phyloP scores from a whole-genome alignment of 139 green algal genomes.

The Tetradesmus obliquus region DNA sequence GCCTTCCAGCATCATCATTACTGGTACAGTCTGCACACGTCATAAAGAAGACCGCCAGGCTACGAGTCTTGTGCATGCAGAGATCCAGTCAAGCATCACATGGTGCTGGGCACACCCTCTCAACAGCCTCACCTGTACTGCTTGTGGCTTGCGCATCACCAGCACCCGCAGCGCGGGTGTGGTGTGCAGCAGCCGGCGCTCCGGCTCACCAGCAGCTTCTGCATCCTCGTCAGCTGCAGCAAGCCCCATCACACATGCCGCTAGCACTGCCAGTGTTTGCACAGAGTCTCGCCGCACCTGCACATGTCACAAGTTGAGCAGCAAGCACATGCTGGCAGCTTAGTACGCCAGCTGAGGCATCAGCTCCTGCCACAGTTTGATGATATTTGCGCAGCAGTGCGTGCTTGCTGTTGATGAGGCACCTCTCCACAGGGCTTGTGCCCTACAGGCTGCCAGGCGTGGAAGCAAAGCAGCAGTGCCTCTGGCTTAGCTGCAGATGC shows the following conservation, averaged over 20 bases:
- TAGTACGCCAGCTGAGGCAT: too few relatives aligned
- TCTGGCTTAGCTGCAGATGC: neutral
- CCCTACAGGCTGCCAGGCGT: neutral
- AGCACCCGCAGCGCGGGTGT: conserved; percentile 11
- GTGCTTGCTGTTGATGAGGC: neutral
- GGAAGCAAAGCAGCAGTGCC: neutral
- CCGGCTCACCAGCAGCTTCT: neutral
- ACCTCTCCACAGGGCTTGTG: too few relatives aligned
- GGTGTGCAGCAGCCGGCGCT: neutral
- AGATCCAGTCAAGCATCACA: too few relatives aligned
- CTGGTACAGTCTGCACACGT: too few relatives aligned
- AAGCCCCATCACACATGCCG: neutral
- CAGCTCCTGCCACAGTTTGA: too few relatives aligned
- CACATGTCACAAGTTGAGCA: neutral
- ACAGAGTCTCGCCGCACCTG: conserved; percentile 30
- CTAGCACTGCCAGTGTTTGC: conserved; percentile 12
- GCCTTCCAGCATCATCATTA: too few relatives aligned
- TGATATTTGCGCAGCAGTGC: too few relatives aligned
- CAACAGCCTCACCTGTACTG: conserved; percentile 17
- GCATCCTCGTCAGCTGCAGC: neutral
- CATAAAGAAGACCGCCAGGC: too few relatives aligned
- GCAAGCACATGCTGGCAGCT: neutral
- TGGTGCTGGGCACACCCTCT: too few relatives aligned
- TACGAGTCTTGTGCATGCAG: too few relatives aligned
- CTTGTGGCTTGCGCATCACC: neutral